Base-by-base conservation (phyloP, 1,139 yeast species). In the Kodamaea suecica region DNA sequence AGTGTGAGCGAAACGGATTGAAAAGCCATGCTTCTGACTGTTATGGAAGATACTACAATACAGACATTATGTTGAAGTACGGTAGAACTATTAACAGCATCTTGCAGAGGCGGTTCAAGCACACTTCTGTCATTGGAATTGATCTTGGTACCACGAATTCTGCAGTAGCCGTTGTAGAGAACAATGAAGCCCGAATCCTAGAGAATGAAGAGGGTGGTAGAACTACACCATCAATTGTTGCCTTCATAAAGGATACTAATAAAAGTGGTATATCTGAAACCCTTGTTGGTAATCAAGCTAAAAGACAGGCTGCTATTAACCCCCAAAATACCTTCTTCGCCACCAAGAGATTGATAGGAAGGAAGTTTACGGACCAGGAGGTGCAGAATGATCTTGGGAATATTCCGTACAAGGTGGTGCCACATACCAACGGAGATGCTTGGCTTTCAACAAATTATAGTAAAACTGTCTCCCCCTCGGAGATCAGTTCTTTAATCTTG, bases 101-200 rank as follows among this genome's bases (percentile, higher is more conserved):
- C 15, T 8, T 11, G 11, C 27, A 25, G 11, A 25, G 15, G 12
- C 27, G 27, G 11, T 25, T 19, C 21, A 19, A 19, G 9, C 21
- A 19, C 21, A 19, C 21, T 19, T 6, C 55, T 6, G 87, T 83
- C 3, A 74, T 84, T 34, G 94, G 94, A 29, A 82, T 84, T 40
- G 94, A 84, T 53, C 58, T 84, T 31, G 94, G 94, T 10, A 84
- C 94, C 4, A 84, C 94, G 10, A 84, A 84, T 49, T 82, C 90
- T 10, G 92, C 92, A 1, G 92, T 82, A 6, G 92, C 92, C 0
- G 61, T 80, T 29, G 76, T 80, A 44, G 69, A 72, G 41, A 74
- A 76, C 1, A 57, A 64, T 25, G 59, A 57, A 24, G 74, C 84
- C 9, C 58, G 59, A 41, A 81, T 83, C 27, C 61, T 84, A 27